Evolutionary conservation across 2,329 filamentous ascomycete species (phyloP), one percentile per base, ranked within the genome.

Genomic region (Aureobasidium sp.): DNA sequence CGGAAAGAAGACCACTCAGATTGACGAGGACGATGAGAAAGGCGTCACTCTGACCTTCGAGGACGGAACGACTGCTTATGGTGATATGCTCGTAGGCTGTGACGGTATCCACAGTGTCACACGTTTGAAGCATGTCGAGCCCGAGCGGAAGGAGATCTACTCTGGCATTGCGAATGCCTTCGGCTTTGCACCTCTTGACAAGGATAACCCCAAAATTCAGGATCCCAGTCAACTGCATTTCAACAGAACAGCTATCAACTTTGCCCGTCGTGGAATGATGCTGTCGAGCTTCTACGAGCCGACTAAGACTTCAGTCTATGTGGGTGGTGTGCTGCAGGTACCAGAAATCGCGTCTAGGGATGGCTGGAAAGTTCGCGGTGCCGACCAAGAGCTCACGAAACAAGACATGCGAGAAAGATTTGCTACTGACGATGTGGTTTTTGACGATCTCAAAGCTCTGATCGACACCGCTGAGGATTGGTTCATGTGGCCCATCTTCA

Each of bases 401-500:
- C 57, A 66, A n/a, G 73, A 77, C 46, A 75, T 79, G 62, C 62
- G 76, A 48, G 71, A 75, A 7, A 67, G 76, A 15, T 79, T 76
- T 50, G 69, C 69, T 1, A 75, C 75, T 39, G 73, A 75, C 5
- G 71, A 73, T 60, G 73, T 76, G 34, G 64, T 74, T 9, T 71
- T 75, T 32, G 67, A 68, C 2, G 73, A 74, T 42, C 71, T 74
- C 48, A 66, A 67, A 60, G 70, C 71, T 13, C 65, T 78, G 67
- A 78, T 79, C 60, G 68, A 74, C 61, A 75, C 74, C 51, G 75
- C 73, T 23, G 61, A 74, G 65, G 76, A 78, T 60, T 72, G 79
- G 66, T 79, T 70, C 64, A 68, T 79, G 44, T 79, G 77, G 76
- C 76, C 77, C 1, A 76, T 79, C 1, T 80, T 76, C 66, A 79